phyloP scores from a whole-genome alignment of 106 monocot species.

The Acorus calamus region DNA sequence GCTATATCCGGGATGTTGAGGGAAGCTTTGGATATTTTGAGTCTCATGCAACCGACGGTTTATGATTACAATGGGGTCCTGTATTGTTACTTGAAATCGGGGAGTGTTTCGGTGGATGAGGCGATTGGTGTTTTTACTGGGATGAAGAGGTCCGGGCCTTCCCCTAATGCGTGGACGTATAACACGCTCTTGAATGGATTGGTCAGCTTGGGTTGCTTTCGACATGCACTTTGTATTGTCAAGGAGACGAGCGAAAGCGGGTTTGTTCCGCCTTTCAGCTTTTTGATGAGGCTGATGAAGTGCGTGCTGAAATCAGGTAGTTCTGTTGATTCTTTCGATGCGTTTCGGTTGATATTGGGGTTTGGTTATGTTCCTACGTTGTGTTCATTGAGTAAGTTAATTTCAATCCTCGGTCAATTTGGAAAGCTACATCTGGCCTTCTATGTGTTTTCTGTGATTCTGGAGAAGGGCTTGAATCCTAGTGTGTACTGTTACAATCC shows the following conservation, averaged over 20 bases:
- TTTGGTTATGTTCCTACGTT: slow-evolving; percentile 21
- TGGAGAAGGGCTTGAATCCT: slow-evolving; percentile 29
- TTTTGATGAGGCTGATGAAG: slow-evolving; percentile 35
- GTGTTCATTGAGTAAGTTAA: slow-evolving; percentile 24
- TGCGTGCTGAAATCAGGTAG: slow-evolving; percentile 26
- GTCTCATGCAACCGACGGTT: slow-evolving; percentile 21
- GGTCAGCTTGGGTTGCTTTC: slow-evolving; percentile 18
- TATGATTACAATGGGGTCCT: slow-evolving; percentile 42
- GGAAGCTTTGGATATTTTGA: slow-evolving; percentile 19
- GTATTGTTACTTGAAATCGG: slow-evolving; percentile 29
- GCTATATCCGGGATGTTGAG: slow-evolving; percentile 32
- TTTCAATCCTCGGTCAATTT: slow-evolving; percentile 15
- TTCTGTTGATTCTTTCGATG: slow-evolving; percentile 8
- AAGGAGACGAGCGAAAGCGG: slow-evolving; percentile 32
- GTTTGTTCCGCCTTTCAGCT: slow-evolving; percentile 36
- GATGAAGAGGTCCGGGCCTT: slow-evolving; percentile 32
- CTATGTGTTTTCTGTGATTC: slow-evolving; percentile 14
- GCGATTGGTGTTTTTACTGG: slow-evolving; percentile 11
- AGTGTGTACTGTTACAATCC: slow-evolving; percentile 42
- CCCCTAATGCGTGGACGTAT: slow-evolving; percentile 43
- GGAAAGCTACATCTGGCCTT: slow-evolving; percentile 27
- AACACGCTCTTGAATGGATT: slow-evolving; percentile 36
- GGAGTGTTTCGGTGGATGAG: slow-evolving; percentile 8
- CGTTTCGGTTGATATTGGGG: slow-evolving; percentile 33
- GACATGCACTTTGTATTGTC: slow-evolving; percentile 24